Base-by-base conservation (phyloP, 2,329 filamentous ascomycete species). In the Talaromyces sp. region DNA sequence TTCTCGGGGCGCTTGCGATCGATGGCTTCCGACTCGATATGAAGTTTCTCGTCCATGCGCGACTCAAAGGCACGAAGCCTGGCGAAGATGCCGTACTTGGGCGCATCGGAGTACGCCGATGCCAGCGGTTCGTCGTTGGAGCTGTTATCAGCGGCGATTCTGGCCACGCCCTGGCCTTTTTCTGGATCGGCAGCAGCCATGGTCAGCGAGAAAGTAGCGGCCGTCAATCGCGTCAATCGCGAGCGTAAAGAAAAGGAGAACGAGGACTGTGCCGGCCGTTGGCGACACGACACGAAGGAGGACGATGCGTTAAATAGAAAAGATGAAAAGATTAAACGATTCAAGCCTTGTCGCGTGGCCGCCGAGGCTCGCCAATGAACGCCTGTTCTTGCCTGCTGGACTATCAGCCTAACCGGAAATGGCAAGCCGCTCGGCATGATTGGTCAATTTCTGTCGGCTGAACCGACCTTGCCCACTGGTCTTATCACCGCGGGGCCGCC, bases 11-110 rank as follows among this genome's bases (percentile, higher is more conserved):
- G 73, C 64, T 81, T 79, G 60, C 82, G 77, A 10, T 71, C 70
- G 53, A 82, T 76, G 51, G 78, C 79, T 55, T 81, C 71, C 2
- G 79, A 75, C 69, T 84, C 82, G 60, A 83, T 73, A 19, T 81
- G 81, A 47, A 84, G 68, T 64, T 75, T 79, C 52, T 67, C 68
- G 67, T 83, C 81, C 67, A 82, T 69, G 11, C 73, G 69, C 15
- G 70, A 71, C 62, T 83, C 81, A 59, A 77, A 74, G 54, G 70
- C 65, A 55, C 78, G 78, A 68, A 73, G 67, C 52, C 59, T 62
- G 25, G 62, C 64, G 9, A 69, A 59, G 30, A 69, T 54, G 0
- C 68, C 66, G n/a, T 28, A 25, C 13, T 33, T 19, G 32, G 33
- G 58, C 42, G 63, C 49, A 53, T 53, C 30, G 39, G 53, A 36